A percentile compares a stretch with the other conserved stretches of the same genome.
Conservation (phyloP, 1,284 basidiomycete genomes). For the Mycosarcoma mackinlayi region DNA sequence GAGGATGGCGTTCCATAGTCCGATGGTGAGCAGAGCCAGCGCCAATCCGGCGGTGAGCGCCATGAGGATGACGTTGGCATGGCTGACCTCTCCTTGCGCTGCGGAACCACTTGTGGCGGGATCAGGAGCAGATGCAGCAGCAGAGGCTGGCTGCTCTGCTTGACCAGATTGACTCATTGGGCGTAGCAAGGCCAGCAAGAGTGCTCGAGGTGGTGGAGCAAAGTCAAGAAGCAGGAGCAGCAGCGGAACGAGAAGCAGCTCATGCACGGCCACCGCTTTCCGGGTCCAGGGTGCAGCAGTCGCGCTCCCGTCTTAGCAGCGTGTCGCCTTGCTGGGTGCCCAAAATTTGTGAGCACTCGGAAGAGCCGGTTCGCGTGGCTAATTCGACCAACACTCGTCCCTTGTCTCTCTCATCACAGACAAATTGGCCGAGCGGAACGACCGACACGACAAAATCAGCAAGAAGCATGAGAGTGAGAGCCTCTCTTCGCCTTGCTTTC, state of each 20-base stretch:
- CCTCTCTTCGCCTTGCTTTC: background rate
- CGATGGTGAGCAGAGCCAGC: conserved; percentile 34
- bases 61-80: conserved; percentile 24
- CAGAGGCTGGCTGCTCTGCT: conserved; percentile 11
- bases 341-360: no score
- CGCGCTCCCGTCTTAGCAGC: background rate
- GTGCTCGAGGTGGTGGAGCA: conserved; percentile 4
- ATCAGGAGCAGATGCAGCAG: conserved; percentile 1
- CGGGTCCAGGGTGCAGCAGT: background rate
- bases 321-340: no score
- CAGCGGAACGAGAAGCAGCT: background rate
- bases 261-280: background rate
- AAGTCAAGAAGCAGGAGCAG: background rate
- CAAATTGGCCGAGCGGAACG: conserved; percentile 1
- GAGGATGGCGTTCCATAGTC: conserved; percentile 40
- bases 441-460: background rate
- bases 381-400: background rate
- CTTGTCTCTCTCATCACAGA: background rate
- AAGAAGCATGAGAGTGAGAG: background rate
- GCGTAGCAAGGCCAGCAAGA: background rate
- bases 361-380: no score
- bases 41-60: conserved; percentile 37
- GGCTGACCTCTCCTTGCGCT: conserved; percentile 14
- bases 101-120: background rate
- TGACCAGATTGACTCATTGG: conserved; percentile 10